These are phyloP conservation scores for Allium sativum DNA, from an alignment of 106 monocot genomes.

Conservation along the genomic window DNA sequence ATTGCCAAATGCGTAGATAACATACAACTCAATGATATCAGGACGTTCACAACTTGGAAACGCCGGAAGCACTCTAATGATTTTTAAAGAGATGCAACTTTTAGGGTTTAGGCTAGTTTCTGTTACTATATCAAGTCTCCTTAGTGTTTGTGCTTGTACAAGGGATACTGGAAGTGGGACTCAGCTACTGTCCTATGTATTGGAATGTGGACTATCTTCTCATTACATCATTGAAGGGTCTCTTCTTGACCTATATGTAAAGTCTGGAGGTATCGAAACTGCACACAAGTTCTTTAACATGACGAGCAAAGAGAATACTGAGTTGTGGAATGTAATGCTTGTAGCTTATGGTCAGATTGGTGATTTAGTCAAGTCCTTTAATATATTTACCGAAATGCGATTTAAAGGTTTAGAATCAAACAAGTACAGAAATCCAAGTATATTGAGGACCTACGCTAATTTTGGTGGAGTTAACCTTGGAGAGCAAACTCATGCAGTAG, in stretches of 20 bases:
- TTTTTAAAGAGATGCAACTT: constrained; percentile 44
- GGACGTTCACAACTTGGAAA: constrained; percentile 46
- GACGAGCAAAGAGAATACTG: constrained; percentile 42
- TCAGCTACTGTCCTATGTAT: constrained; percentile 50
- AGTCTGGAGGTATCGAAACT: constrained; percentile 46
- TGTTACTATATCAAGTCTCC: constrained; percentile 59
- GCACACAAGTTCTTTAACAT: constrained; percentile 36
- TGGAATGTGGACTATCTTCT: constrained; percentile 49
- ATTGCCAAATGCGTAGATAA: constrained; percentile 36
- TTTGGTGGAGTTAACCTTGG: constrained; percentile 40
- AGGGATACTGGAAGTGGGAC: constrained; percentile 41
- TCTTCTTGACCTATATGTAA: constrained; percentile 76
- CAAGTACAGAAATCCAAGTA: constrained; percentile 74
- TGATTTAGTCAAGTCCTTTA: constrained; percentile 40
- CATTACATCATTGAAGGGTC: constrained; percentile 83
- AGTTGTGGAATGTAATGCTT: constrained; percentile 88
- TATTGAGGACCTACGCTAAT: constrained; percentile 67
- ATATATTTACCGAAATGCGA: constrained; percentile 57
- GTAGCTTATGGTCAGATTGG: constrained; percentile 65
- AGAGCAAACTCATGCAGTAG: constrained; percentile 53
- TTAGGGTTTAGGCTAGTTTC: constrained; percentile 41
- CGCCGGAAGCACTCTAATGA: constrained; percentile 18
- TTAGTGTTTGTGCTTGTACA: constrained; percentile 49
- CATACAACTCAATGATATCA: constrained; percentile 73
- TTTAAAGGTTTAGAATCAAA: constrained; percentile 36